Evolutionary conservation across 108 stramenopile genomes (phyloP), one percentile per base, ranked within the genome.

Genomic region (Mediolabrus comicus): DNA sequence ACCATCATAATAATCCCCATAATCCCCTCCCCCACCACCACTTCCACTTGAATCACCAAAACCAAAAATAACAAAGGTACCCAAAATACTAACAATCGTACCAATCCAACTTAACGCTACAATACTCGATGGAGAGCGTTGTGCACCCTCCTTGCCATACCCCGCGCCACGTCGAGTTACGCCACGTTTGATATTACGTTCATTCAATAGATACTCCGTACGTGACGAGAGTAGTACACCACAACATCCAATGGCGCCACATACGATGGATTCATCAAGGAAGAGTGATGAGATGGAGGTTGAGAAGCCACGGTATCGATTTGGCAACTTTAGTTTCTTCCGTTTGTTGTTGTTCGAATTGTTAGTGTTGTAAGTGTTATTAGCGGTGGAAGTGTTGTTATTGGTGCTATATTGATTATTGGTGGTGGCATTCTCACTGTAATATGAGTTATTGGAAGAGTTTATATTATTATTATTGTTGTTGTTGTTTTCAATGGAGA

Each of bases 191-290:
- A 86, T 77, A 73, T 91, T 89, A 8, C 92, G 83, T 32, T 91
- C 77, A 51, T 94, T 80, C 22, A 94, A 67, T 8, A 94, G 59
- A 41, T 87, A 78, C 65, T 94, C 93, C 33, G 93, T 91, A 0
- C 93, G 86, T 25, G 85, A 82, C 13, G 79, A 79, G 5, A 91
- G 63, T 43, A 94, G 35, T 13, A 94, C 55, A n/a, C 93, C 93
- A 59, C 88, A 94, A 54, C 93, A 94, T 2, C 88, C 84, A 17
- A 88, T 77, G 32, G 82, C 77, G 31, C 88, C 87, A 63, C 93
- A 94, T 0, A 94, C 93, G 9, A 94, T 67, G 1, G 86, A 71
- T 62, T 94, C 93, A 60, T 94, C 93, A 31, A 91, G 59, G 58
- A 94, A 94, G 3, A 94, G 64, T 29, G 83, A 83, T 41, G 86